These are phyloP conservation scores for Penicillium brasilianum DNA, from an alignment of 2,329 filamentous ascomycete species.

Conservation along the genomic window DNA sequence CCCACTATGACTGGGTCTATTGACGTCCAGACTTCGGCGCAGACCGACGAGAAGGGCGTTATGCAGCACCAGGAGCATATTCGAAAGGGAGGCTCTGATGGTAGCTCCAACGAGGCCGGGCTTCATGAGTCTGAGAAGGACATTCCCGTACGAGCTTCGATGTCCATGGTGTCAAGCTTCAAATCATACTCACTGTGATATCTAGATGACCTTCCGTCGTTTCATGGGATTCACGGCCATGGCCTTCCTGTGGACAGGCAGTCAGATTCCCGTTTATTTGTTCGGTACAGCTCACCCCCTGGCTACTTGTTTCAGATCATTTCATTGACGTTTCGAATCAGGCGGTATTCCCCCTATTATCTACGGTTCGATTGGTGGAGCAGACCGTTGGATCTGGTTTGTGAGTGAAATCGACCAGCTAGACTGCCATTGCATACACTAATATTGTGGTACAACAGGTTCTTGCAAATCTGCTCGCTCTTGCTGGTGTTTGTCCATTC, in stretches of 20 bases:
- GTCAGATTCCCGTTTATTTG: slow-evolving; percentile 63
- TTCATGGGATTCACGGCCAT: slow-evolving; percentile 63
- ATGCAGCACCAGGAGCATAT: slow-evolving; percentile 36
- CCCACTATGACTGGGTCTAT: slow-evolving; percentile 24
- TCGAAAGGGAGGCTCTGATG: slow-evolving; percentile 55
- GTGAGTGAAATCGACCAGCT: slow-evolving; percentile 32
- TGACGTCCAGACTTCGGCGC: slow-evolving; percentile 25
- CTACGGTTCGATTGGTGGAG: slow-evolving; percentile 65
- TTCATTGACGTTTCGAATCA: slow-evolving; percentile 23
- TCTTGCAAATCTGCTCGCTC: slow-evolving; percentile 58
- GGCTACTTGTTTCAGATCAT: not conserved
- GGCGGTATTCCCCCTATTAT: slow-evolving; percentile 59
- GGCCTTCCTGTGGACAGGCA: slow-evolving; percentile 66
- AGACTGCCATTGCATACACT: not conserved
- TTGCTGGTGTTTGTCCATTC: slow-evolving; percentile 65
- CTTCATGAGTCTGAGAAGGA: slow-evolving; percentile 50
- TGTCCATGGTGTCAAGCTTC: not conserved
- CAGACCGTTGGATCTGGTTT: slow-evolving; percentile 67
- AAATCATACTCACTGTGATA: slow-evolving; percentile 5
- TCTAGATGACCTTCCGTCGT: slow-evolving; percentile 57
- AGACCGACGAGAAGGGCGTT: slow-evolving; percentile 36
- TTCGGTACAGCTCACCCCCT: slow-evolving; percentile 46
- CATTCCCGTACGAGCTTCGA: slow-evolving; percentile 43
- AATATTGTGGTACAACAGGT: slow-evolving; percentile 36
- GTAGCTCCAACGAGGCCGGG: slow-evolving; percentile 54